Base-by-base conservation (phyloP, 1,284 basidiomycete species). In the Agaricales sp. region DNA sequence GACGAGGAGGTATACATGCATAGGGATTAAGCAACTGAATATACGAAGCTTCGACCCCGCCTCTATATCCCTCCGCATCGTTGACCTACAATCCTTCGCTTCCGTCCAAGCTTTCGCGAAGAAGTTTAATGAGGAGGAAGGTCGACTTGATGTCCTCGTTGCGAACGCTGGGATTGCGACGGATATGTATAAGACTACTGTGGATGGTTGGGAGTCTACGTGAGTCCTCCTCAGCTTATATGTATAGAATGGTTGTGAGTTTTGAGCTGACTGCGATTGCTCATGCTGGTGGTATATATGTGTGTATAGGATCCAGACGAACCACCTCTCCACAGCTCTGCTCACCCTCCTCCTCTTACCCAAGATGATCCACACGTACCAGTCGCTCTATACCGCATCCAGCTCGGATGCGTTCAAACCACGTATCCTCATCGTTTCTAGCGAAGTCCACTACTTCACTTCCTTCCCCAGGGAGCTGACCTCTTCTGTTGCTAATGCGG, bases 181-280 rank as follows among this genome's bases (percentile, higher is more conserved):
- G 14, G 2, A 2, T 2, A 45, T 52, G 4, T 63, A 61, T 50
- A 48, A 44, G n/a, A 37, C 20, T 21, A 63, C 63, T 0, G 45
- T 44, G 2, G 64, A 67, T 47, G 61, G 59, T 1, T 67, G 62
- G 61, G 67, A 67, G 53, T 50, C 53, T 3, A 51, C 44, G 64
- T 66, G 11, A 25, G 56, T 56, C n/a, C 47, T 41, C 19, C 35
- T 26, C 46, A 2, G 39, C 38, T 11, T 12, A 3, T 23, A 12
- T 4, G n/a, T n/a, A n/a, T n/a, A 24, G 2, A 38, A 30, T 3
- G n/a, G 18, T 12, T n/a, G 41, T 21, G 12, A 24, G 23, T 22
- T 11, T n/a, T n/a, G n/a, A n/a, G n/a, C n/a, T n/a, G n/a, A n/a
- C 30, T 35, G n/a, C 30, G 8, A 35, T 35, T 8, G 30, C 30